Conservation (phyloP, 2,329 filamentous ascomycete species). For the Ceratocystis huliohia region DNA sequence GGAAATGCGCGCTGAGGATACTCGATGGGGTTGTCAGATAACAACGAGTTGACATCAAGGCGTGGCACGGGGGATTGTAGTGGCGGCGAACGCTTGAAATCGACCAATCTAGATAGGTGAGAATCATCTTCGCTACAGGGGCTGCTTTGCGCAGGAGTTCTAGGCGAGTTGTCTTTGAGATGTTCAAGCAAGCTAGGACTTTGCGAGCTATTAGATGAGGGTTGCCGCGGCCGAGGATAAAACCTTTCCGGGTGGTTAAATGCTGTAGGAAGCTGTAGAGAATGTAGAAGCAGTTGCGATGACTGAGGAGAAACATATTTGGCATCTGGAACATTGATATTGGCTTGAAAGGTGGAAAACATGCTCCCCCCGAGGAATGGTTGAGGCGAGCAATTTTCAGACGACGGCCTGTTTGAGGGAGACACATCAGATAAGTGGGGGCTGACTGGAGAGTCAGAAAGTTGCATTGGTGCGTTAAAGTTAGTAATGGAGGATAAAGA, state of each 20-base stretch:
- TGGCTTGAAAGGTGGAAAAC: conserved; percentile 18
- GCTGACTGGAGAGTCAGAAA: background rate
- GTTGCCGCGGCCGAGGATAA: background rate
- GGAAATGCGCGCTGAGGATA: conserved; percentile 14
- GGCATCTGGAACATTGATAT: background rate
- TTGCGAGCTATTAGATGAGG: conserved; percentile 13
- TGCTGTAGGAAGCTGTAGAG: background rate
- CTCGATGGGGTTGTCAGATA: conserved; percentile 37
- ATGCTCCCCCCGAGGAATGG: background rate
- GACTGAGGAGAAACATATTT: background rate
- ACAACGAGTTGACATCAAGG: conserved; percentile 53
- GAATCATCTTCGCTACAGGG: conserved; percentile 31
- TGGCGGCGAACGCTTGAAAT: conserved; percentile 20
- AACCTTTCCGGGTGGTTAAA: background rate
- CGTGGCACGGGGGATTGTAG: conserved; percentile 27
- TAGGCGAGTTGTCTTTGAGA: conserved; percentile 26
- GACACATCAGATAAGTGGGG: background rate
- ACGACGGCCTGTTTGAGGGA: background rate
- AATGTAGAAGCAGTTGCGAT: background rate
- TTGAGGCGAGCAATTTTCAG: background rate
- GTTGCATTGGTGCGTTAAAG: background rate
- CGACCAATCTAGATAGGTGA: conserved; percentile 21
- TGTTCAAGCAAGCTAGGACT: conserved; percentile 3
- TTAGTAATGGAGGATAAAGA: background rate
- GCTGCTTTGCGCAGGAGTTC: conserved; percentile 32